phyloP scores from a whole-genome alignment of 1,139 yeast species.

The Sugiyamaella castrensis region DNA sequence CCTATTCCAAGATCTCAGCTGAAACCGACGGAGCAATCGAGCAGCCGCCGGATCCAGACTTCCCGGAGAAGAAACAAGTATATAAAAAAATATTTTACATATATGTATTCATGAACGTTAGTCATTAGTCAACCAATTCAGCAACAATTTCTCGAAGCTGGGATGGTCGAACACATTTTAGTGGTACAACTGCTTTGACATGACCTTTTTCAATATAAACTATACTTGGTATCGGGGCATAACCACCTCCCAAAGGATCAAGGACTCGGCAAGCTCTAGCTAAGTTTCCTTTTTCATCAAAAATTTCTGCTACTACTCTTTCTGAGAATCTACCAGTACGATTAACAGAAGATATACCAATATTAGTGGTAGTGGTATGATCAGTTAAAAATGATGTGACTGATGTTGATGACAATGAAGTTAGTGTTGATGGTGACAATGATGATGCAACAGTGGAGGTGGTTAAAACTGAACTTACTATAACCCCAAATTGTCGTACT shows the following conservation, averaged over 20 bases:
- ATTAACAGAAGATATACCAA: background rate
- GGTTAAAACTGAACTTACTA: conserved; percentile 5
- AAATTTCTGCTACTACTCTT: conserved; percentile 10
- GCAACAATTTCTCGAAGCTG: conserved; percentile 11
- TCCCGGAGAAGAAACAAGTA: too few relatives aligned
- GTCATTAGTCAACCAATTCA: conserved; percentile 2
- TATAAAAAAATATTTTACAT: too few relatives aligned
- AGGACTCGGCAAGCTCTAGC: conserved; percentile 26
- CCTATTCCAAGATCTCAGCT: too few relatives aligned
- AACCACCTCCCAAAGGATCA: conserved; percentile 29
- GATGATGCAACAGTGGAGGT: too few relatives aligned
- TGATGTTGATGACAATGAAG: background rate
- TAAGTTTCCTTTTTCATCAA: conserved; percentile 16
- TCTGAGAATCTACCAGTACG: conserved; percentile 10
- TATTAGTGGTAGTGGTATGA: background rate
- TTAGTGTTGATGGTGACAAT: background rate
- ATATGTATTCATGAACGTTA: too few relatives aligned
- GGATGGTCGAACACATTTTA: conserved; percentile 10
- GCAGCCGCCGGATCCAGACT: too few relatives aligned
- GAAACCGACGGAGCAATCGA: too few relatives aligned
- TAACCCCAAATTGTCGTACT: conserved; percentile 7
- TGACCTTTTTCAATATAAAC: conserved; percentile 7
- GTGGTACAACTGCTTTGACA: conserved; percentile 9
- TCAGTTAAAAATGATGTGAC: background rate
- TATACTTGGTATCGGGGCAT: conserved; percentile 18